These are phyloP conservation scores for Diversispora eburnea DNA, from an alignment of 192 early-diverging fungal genomes.

Conservation along the genomic window DNA sequence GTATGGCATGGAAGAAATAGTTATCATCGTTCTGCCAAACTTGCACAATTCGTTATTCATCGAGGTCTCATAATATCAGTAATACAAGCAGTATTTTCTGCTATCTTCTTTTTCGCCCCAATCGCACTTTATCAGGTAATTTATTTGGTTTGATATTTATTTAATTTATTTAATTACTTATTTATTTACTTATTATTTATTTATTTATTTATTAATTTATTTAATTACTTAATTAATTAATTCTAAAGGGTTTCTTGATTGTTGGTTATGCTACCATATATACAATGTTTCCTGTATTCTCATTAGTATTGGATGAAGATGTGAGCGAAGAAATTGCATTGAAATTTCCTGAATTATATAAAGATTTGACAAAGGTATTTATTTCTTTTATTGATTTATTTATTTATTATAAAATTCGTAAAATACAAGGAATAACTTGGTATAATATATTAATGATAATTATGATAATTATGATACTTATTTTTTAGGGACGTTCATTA, in stretches of 20 bases:
- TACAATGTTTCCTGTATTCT: slow-evolving; percentile 96
- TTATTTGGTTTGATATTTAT: neutral
- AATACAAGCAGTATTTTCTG: slow-evolving; percentile 96
- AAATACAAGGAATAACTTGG: neutral
- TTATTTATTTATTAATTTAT: slow-evolving; percentile 13
- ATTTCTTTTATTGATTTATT: slow-evolving; percentile 15
- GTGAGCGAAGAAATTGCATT: slow-evolving; percentile 86
- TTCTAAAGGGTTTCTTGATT: slow-evolving; percentile 60
- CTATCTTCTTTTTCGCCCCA: slow-evolving; percentile 95
- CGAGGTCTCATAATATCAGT: slow-evolving; percentile 95
- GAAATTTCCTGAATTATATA: slow-evolving; percentile 90
- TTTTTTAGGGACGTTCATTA: slow-evolving; percentile 73
- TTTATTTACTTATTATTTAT: neutral
- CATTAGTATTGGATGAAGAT: slow-evolving; percentile 88
- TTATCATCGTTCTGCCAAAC: slow-evolving; percentile 89
- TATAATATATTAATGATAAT: too few species aligned
- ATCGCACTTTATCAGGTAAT: slow-evolving; percentile 84
- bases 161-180: slow-evolving; percentile 9
- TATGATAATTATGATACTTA: neutral
- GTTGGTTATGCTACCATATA: slow-evolving; percentile 95
- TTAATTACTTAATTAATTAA: neutral
- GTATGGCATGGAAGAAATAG: slow-evolving; percentile 95
- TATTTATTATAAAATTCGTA: neutral
- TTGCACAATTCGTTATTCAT: slow-evolving; percentile 96
- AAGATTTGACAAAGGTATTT: slow-evolving; percentile 79